phyloP scores from a whole-genome alignment of 169 alveolate genomes.

The Neospora caninum region DNA sequence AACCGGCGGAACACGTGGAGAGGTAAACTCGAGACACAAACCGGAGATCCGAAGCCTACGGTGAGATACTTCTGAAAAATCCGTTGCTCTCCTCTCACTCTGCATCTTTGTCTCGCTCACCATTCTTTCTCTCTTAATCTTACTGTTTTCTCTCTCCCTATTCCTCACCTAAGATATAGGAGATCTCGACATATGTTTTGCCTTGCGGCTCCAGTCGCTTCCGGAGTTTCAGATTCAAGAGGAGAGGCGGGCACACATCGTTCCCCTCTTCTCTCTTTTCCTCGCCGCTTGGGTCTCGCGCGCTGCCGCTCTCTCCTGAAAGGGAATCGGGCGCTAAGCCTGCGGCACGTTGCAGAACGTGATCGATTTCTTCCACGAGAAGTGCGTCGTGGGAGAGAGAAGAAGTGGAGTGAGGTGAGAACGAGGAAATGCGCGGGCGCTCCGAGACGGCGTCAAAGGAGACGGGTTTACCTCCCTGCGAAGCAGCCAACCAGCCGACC shows the following conservation, averaged over 20 bases:
- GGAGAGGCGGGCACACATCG: neutral
- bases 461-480: neutral
- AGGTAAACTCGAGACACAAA: too few species aligned
- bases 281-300: neutral
- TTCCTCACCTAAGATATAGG: neutral
- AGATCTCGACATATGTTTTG: neutral
- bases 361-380: neutral
- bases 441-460: neutral
- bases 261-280: neutral
- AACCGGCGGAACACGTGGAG: neutral
- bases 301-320: neutral
- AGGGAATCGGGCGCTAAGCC: neutral
- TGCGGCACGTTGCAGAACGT: neutral
- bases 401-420: neutral
- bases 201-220: neutral
- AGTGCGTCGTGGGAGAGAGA: neutral
- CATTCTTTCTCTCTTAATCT: too few species aligned
- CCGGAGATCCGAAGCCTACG: too few species aligned
- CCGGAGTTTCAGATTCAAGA: neutral
- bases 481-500: neutral
- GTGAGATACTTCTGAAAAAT: too few species aligned
- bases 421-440: constrained; percentile 27
- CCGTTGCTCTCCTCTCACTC: too few species aligned
- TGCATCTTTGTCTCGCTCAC: too few species aligned
- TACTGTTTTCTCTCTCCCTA: neutral